These are phyloP conservation scores for Claviceps pazoutovae DNA, from an alignment of 2,329 filamentous ascomycete species.

Conservation along the genomic window DNA sequence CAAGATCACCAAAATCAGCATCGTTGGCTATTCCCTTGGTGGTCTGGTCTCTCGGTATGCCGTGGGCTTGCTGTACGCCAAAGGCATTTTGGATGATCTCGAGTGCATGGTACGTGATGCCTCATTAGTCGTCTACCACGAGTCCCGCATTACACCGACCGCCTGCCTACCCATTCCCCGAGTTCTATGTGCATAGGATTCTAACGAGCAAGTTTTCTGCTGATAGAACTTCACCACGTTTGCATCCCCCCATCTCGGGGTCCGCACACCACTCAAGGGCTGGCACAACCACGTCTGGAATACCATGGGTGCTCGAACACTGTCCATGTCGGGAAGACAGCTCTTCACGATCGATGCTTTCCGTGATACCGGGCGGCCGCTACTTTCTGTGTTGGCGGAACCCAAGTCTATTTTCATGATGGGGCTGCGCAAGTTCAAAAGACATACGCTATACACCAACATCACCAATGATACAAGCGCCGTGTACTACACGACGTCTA, in stretches of 20 bases:
- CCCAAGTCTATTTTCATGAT: slow-evolving; percentile 74
- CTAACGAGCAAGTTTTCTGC: background rate
- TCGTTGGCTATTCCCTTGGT: slow-evolving; percentile 82
- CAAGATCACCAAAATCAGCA: slow-evolving; percentile 65
- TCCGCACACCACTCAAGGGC: slow-evolving; percentile 53
- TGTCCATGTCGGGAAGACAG: slow-evolving; percentile 75
- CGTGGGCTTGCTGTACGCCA: slow-evolving; percentile 68
- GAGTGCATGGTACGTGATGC: slow-evolving; percentile 52
- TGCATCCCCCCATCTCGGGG: slow-evolving; percentile 71
- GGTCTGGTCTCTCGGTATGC: slow-evolving; percentile 79
- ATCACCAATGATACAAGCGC: slow-evolving; percentile 75
- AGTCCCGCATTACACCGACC: background rate
- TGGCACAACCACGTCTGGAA: slow-evolving; percentile 62
- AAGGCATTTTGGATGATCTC: slow-evolving; percentile 64
- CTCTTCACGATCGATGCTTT: slow-evolving; percentile 81
- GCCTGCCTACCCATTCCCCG: background rate
- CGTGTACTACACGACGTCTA: slow-evolving; percentile 69
- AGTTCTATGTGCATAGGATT: background rate
- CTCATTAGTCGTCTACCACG: background rate
- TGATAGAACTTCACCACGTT: slow-evolving; percentile 80
- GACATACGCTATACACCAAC: slow-evolving; percentile 71
- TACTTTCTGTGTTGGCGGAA: slow-evolving; percentile 72
- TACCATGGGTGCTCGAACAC: slow-evolving; percentile 62
- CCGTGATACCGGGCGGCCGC: slow-evolving; percentile 64
- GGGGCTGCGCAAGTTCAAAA: slow-evolving; percentile 61